A percentile compares a stretch with the other conserved stretches of the same genome.
Conservation (phyloP, 2,329 filamentous ascomycete species). For the Tolypocladium cylindrosporum region DNA sequence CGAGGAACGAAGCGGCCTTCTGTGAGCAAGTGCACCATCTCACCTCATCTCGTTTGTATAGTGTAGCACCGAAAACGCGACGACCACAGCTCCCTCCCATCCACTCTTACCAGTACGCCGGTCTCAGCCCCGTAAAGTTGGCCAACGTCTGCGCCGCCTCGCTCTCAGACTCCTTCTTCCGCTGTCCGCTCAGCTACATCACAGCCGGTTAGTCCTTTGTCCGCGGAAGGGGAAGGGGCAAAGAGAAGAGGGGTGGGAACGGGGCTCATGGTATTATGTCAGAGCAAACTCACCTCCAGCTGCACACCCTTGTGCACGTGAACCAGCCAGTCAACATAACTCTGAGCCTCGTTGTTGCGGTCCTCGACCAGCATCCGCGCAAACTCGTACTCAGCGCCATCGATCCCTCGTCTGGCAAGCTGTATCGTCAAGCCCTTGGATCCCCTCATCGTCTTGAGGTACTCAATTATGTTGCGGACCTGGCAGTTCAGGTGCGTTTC, state of each 20-base stretch:
- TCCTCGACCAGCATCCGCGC: constrained; percentile 86
- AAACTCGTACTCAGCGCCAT: constrained; percentile 95
- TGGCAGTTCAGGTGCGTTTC: constrained; percentile 92
- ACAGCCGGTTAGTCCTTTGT: constrained; percentile 8
- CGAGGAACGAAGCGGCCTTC: not conserved
- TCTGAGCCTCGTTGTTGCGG: constrained; percentile 93
- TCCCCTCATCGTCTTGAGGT: constrained; percentile 68
- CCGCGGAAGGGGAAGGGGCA: not conserved
- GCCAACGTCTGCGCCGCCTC: constrained; percentile 33
- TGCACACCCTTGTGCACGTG: constrained; percentile 90
- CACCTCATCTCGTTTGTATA: not conserved
- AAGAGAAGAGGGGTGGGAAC: not conserved
- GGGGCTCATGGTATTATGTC: not conserved
- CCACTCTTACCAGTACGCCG: constrained; percentile 39
- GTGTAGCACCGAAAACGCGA: not conserved
- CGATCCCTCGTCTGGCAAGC: constrained; percentile 81
- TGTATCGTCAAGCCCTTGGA: constrained; percentile 85
- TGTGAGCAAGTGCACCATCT: not conserved
- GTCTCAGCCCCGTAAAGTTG: constrained; percentile 49
- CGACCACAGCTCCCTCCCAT: not conserved
- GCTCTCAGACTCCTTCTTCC: constrained; percentile 56
- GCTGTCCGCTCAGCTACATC: constrained; percentile 53
- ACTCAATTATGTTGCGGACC: constrained; percentile 86
- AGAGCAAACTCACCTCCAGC: constrained; percentile 55
- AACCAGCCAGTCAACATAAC: constrained; percentile 97